A percentile compares a stretch with the other conserved stretches of the same genome.
Conservation (phyloP, 148 eudicot species). For the Chenopodium formosanum region DNA sequence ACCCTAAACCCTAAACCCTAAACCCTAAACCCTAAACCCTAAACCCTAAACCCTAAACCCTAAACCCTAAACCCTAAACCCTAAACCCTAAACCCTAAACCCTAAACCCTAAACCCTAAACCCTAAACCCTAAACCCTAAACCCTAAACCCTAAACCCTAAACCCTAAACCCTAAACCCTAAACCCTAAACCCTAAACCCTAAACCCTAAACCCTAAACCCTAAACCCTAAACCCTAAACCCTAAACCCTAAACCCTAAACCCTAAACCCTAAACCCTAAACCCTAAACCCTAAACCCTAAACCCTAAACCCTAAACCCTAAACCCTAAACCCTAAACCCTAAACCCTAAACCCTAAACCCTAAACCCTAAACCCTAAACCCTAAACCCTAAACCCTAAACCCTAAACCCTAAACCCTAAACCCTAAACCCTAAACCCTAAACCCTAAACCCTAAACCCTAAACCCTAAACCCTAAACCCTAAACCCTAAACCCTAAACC, state of each 20-base stretch:
- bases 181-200: constrained; percentile 7
- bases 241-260: constrained; percentile 37
- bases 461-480: constrained; percentile 36
- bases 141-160: constrained; percentile 29
- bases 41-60: constrained; percentile 21
- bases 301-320: neutral
- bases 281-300: constrained; percentile 28
- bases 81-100: constrained; percentile 16
- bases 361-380: constrained; percentile 32
- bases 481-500: constrained; percentile 32
- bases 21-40: constrained; percentile 34
- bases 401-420: neutral
- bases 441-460: constrained; percentile 33
- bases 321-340: neutral
- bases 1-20: constrained; percentile 40
- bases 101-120: constrained; percentile 27
- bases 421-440: constrained; percentile 33
- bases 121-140: constrained; percentile 32
- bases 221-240: constrained; percentile 35
- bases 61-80: constrained; percentile 9
- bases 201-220: constrained; percentile 33
- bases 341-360: constrained; percentile 26
- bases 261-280: constrained; percentile 35
- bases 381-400: constrained; percentile 19
- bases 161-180: constrained; percentile 33